Evolutionary conservation across 2,329 filamentous ascomycete species (phyloP).

Genomic region (Cladosporium sp.): DNA sequence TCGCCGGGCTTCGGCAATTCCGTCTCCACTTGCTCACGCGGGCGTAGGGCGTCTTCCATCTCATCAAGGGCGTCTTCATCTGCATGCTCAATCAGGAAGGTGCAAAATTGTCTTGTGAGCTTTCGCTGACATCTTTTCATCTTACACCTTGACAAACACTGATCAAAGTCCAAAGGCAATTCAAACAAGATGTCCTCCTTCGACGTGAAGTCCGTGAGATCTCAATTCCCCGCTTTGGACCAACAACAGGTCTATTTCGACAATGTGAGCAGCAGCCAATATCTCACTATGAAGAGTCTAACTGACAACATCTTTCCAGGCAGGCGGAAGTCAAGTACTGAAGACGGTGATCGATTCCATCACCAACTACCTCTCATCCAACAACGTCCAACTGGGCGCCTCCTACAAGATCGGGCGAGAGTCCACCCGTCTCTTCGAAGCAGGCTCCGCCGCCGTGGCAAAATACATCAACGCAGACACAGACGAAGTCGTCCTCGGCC

Average conservation of each 20-base stretch:
- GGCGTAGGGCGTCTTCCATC: background rate
- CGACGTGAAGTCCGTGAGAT: slow-evolving; percentile 53
- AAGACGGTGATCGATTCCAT: slow-evolving; percentile 64
- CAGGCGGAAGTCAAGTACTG: slow-evolving; percentile 68
- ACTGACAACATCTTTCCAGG: slow-evolving; percentile 54
- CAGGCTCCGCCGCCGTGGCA: slow-evolving; percentile 62
- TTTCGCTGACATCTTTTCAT: slow-evolving; percentile 1
- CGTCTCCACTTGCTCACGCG: too few relatives aligned
- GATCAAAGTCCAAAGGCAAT: too few relatives aligned
- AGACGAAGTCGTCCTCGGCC: slow-evolving; percentile 67
- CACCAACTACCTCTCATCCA: slow-evolving; percentile 59
- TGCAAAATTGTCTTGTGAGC: background rate
- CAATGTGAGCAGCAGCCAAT: slow-evolving; percentile 41
- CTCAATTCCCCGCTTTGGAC: slow-evolving; percentile 64
- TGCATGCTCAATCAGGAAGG: slow-evolving; percentile 14
- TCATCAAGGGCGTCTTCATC: too few relatives aligned
- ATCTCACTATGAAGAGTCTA: slow-evolving; percentile 61
- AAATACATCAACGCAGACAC: slow-evolving; percentile 64
- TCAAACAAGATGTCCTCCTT: slow-evolving; percentile 39
- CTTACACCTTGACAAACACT: too few relatives aligned
- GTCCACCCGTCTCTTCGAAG: slow-evolving; percentile 56
- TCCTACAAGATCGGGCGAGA: slow-evolving; percentile 59
- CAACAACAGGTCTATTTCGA: slow-evolving; percentile 69
- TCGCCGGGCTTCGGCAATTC: too few relatives aligned
- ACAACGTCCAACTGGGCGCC: slow-evolving; percentile 73